A percentile compares a stretch with the other conserved stretches of the same genome.
Conservation (phyloP, 805 yeast genomes). For the Grigorovia yakushimaensis region DNA sequence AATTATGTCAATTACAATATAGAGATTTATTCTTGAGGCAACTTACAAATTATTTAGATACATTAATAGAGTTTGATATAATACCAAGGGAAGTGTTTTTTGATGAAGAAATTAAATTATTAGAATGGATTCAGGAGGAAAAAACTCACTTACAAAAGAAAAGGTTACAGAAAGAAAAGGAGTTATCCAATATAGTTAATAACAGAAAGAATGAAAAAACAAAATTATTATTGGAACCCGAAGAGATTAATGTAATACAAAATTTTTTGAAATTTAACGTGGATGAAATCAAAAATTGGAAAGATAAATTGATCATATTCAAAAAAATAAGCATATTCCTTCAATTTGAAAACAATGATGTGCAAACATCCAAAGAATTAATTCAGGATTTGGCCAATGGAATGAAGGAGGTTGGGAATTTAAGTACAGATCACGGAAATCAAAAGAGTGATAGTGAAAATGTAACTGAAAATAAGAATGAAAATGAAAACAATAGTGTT, state of each 20-base stretch:
- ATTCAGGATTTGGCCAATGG: background rate
- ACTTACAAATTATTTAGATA: conserved; percentile 11
- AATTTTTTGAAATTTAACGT: conserved; percentile 18
- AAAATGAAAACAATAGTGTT: background rate
- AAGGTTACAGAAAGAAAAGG: background rate
- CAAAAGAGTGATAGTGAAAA: background rate
- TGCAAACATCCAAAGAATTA: conserved; percentile 6
- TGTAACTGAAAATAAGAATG: background rate
- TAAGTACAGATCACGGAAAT: too few relatives aligned
- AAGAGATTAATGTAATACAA: conserved; percentile 20
- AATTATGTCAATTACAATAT: conserved; percentile 1
- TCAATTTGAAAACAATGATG: conserved; percentile 15
- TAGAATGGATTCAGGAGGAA: conserved; percentile 12
- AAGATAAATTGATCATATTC: conserved; percentile 7
- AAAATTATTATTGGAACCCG: conserved; percentile 15
- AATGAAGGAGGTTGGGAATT: background rate
- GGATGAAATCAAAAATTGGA: conserved; percentile 13
- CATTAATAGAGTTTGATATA: conserved; percentile 6
- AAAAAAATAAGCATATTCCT: conserved; percentile 16
- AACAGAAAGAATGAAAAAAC: background rate
- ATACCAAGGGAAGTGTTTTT: conserved; percentile 3
- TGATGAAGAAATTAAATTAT: conserved; percentile 7
- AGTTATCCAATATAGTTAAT: background rate
- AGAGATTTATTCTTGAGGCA: background rate
- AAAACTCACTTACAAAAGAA: conserved; percentile 1